Percentiles rank a stretch among this genome's conserved stretches.
Conservation (phyloP, 2,329 filamentous ascomycete species). For the Fusarium anthophilum region DNA sequence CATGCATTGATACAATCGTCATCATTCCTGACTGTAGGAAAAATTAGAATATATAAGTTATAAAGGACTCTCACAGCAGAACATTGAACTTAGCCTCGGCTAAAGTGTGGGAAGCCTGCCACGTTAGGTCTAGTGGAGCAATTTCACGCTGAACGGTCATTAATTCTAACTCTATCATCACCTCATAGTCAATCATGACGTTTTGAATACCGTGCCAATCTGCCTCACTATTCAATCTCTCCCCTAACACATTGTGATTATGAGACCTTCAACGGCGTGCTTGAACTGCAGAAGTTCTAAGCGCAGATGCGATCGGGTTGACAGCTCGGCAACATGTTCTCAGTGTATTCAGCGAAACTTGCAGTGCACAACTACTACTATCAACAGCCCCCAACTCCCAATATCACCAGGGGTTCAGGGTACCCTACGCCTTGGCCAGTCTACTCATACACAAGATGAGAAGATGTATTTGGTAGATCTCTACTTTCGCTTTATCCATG, state of each 20-base stretch:
- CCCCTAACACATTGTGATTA: not conserved
- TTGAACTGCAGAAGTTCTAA: constrained; percentile 29
- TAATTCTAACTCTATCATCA: not conserved
- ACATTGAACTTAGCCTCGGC: not conserved
- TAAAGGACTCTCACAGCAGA: not conserved
- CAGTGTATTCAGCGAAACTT: constrained; percentile 30
- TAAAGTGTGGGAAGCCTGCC: not conserved
- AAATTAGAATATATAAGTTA: not conserved
- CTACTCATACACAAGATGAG: not conserved
- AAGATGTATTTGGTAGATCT: constrained; percentile 22
- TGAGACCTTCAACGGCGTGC: constrained; percentile 31
- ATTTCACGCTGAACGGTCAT: not conserved
- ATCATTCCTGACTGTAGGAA: too few species aligned
- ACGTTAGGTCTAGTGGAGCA: not conserved
- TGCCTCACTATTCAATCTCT: not conserved
- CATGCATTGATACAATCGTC: too few species aligned
- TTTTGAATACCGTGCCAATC: not conserved
- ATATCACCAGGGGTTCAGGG: not conserved
- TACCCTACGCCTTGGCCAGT: not conserved
- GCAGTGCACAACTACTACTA: constrained; percentile 1
- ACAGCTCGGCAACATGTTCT: not conserved
- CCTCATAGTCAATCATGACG: not conserved
- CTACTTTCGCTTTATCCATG: constrained; percentile 35
- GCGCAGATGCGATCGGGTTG: constrained; percentile 27
- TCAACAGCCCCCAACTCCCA: not conserved